Evolutionary conservation across 2,329 filamentous ascomycete genomes (phyloP).

Genomic region (Verticillium zaregamsianum): DNA sequence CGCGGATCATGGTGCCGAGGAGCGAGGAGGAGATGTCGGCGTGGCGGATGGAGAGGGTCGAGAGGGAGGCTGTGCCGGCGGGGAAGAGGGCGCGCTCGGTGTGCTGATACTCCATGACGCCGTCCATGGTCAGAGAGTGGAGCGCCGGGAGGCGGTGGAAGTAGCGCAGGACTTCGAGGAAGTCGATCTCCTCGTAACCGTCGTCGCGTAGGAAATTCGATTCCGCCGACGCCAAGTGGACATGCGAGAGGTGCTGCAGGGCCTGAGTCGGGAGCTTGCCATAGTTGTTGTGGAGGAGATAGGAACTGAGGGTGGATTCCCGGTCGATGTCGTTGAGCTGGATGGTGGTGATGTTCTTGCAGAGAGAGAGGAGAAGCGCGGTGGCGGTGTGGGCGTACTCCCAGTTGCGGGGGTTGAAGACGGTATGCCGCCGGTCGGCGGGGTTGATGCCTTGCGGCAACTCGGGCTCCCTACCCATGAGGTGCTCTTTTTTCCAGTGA

Average conservation of each 20-base stretch:
- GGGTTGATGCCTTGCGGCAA: neutral
- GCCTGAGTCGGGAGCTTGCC: slow-evolving; percentile 1
- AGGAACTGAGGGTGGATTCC: neutral
- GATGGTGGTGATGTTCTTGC: slow-evolving; percentile 1
- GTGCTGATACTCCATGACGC: slow-evolving; percentile 5
- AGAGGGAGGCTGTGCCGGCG: slow-evolving; percentile 3
- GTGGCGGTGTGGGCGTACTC: slow-evolving; percentile 2
- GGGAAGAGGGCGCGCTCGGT: slow-evolving; percentile 3
- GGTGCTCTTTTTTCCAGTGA: neutral
- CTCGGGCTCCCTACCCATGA: neutral
- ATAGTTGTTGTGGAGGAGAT: slow-evolving; percentile 8
- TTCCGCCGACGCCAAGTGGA: neutral
- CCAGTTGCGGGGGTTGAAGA: neutral
- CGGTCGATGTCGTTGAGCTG: neutral
- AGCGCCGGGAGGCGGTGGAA: slow-evolving; percentile 9
- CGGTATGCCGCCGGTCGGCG: neutral
- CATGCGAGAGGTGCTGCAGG: neutral
- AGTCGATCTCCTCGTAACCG: slow-evolving; percentile 2
- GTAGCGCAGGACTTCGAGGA: slow-evolving; percentile 5
- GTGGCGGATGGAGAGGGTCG: slow-evolving; percentile 5
- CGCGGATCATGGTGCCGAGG: slow-evolving; percentile 10
- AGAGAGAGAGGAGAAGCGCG: neutral
- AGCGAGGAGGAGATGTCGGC: slow-evolving; percentile 2
- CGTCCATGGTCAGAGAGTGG: slow-evolving; percentile 6
- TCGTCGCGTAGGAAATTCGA: neutral